These are phyloP conservation scores for Penicillium sp. DNA, from an alignment of 2,329 filamentous ascomycete species.

Conservation along the genomic window DNA sequence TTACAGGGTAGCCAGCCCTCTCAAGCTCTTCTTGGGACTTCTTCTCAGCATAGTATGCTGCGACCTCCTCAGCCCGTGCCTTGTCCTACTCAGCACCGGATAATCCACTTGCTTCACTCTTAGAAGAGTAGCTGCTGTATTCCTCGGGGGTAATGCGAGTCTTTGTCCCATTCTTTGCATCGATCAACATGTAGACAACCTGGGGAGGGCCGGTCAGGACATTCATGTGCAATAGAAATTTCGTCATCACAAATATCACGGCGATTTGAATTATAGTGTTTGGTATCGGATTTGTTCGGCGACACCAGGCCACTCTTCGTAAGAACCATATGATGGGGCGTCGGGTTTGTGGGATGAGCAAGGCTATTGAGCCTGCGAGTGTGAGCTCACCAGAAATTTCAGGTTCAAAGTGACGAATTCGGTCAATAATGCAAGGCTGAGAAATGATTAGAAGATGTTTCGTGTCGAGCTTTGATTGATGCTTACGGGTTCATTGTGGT, in stretches of 20 bases:
- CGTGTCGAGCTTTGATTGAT: too few species aligned
- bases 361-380: neutral
- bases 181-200: neutral
- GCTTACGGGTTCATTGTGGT: too few species aligned
- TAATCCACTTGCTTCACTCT: neutral
- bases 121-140: neutral
- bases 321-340: neutral
- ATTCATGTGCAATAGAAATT: neutral
- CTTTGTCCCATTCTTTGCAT: neutral
- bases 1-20: neutral
- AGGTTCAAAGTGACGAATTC: neutral
- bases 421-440: too few species aligned
- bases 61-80: neutral
- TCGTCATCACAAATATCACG: neutral
- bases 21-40: neutral
- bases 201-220: neutral
- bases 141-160: neutral
- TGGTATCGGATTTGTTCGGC: neutral
- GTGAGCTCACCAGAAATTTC: neutral
- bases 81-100: neutral
- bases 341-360: neutral
- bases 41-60: neutral
- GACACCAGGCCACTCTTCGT: neutral
- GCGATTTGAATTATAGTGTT: neutral
- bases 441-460: too few species aligned